Base-by-base conservation (phyloP, 2,329 filamentous ascomycete species). In the Colletotrichum lindemuthianum region DNA sequence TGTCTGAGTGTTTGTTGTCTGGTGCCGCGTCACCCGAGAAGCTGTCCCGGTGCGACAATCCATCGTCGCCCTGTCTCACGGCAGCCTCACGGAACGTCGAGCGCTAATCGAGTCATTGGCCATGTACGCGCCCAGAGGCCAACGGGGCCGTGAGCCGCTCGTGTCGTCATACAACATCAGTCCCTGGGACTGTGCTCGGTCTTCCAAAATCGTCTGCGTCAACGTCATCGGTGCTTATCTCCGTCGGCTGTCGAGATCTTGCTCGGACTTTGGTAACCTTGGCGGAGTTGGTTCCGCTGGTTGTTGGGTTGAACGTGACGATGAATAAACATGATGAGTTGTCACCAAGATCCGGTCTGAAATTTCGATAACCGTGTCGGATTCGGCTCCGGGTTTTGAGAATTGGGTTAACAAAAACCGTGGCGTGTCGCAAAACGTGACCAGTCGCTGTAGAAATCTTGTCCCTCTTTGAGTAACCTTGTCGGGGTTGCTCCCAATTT, bases 61-160 rank as follows among this genome's bases (percentile, higher is more conserved):
- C 48, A 15, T 37, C 33, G 47, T 36, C 32, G 32, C 15, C 32
- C 4, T 24, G 44, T 32, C 44, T 8, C 34, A 37, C 13, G 24
- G 12, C 6, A 7, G 37, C 50, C 55, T 36, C 37, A 16, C 36
- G 12, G 34, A 32, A 56, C 40, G 34, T 32, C 45, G 34, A 45
- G 41, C 43, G 37, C 11, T 37, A 10, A n/a, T 48, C 36, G 55
- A 50, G 55, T 58, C 55, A 58, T 58, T 50, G 55, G 45, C 37
- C 44, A 40, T 44, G 45, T 50, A 58, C 44, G 55, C 45, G 54
- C 54, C 44, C 44, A 41, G 5, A 3, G 24, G 24, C 24, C 45
- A 5, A 49, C 55, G 44, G 45, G 45, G 10, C 37, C 43, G 45
- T 47, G 36, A 34, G 24, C 44, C 53, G 53, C 33, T 56, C 33